phyloP scores from a whole-genome alignment of 2,329 filamentous ascomycete species.

The Truncatella angustata region DNA sequence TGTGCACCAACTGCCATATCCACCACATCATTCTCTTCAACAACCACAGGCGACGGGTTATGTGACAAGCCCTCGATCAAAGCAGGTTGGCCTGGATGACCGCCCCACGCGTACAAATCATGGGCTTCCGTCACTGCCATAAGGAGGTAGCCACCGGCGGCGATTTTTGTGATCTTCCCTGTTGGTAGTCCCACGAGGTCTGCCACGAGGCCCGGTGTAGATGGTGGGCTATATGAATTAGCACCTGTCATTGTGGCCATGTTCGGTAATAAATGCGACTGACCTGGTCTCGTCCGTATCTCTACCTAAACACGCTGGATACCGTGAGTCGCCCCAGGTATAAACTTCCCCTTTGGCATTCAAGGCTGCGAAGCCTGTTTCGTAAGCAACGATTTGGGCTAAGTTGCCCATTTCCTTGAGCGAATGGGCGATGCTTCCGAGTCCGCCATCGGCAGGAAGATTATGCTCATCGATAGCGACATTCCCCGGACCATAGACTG shows the following conservation, averaged over 20 bases:
- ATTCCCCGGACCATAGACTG: conserved; percentile 27
- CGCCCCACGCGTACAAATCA: conserved; percentile 63
- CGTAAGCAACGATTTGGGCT: conserved; percentile 44
- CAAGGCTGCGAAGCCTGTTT: conserved; percentile 48
- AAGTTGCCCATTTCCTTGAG: conserved; percentile 27
- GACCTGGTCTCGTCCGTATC: conserved; percentile 35
- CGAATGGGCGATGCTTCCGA: background rate
- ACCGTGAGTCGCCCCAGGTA: conserved; percentile 59
- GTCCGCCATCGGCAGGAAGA: no score
- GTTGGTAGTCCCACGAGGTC: conserved; percentile 50
- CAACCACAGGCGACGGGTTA: conserved; percentile 42
- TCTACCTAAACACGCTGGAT: conserved; percentile 55
- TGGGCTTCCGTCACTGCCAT: conserved; percentile 57
- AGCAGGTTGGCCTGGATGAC: conserved; percentile 32
- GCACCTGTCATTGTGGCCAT: no score
- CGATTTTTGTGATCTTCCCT: conserved; percentile 51
- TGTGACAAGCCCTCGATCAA: conserved; percentile 28
- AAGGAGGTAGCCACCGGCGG: conserved; percentile 54
- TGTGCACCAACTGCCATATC: conserved; percentile 58
- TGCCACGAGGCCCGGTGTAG: conserved; percentile 44
- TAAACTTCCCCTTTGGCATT: conserved; percentile 42
- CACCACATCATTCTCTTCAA: conserved; percentile 49
- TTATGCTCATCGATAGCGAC: no score
- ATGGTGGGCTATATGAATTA: conserved; percentile 39
- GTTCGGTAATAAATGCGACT: conserved; percentile 12